A percentile compares a stretch with the other conserved stretches of the same genome.
Evolutionary conservation across 768 basidiomycete species (phyloP).

Genomic region (Nidula microcarpa): DNA sequence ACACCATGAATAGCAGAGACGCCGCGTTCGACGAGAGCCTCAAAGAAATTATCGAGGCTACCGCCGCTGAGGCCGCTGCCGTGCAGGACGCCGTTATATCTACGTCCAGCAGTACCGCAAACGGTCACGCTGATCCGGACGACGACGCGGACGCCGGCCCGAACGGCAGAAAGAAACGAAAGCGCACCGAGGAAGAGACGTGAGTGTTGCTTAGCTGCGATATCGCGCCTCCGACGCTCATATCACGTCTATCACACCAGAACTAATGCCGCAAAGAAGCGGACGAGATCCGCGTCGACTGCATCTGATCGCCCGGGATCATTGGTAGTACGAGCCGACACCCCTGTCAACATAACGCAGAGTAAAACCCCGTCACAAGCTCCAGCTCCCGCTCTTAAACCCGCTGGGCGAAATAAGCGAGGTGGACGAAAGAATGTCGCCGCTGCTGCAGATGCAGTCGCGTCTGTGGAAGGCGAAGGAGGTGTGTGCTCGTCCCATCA

Average conservation of each 20-base stretch:
- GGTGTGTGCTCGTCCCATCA: slow-evolving; percentile 34
- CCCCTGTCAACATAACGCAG: slow-evolving; percentile 23
- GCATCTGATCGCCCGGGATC: slow-evolving; percentile 55
- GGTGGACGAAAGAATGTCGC: slow-evolving; percentile 37
- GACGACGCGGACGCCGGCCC: slow-evolving; percentile 43
- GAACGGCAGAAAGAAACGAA: slow-evolving; percentile 63
- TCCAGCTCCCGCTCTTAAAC: slow-evolving; percentile 22
- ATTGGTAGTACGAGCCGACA: slow-evolving; percentile 38
- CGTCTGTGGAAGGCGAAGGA: slow-evolving; percentile 56
- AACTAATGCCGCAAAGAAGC: slow-evolving; percentile 56
- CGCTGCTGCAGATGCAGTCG: slow-evolving; percentile 25
- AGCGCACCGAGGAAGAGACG: slow-evolving; percentile 72
- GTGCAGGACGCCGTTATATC: slow-evolving; percentile 36
- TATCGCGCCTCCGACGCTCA: neutral
- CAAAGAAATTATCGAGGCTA: slow-evolving; percentile 72
- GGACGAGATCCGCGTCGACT: slow-evolving; percentile 73
- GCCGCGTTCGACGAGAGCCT: slow-evolving; percentile 89
- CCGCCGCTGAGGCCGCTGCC: slow-evolving; percentile 67
- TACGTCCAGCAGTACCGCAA: slow-evolving; percentile 27
- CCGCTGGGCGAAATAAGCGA: slow-evolving; percentile 37
- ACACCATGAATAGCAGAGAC: slow-evolving; percentile 97
- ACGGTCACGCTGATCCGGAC: slow-evolving; percentile 27
- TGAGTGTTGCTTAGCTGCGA: slow-evolving; percentile 29
- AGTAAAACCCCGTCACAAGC: slow-evolving; percentile 23
- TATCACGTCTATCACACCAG: too few species aligned